These are phyloP conservation scores for Aspergillus uvarum DNA, from an alignment of 2,329 filamentous ascomycete species.

Conservation along the genomic window DNA sequence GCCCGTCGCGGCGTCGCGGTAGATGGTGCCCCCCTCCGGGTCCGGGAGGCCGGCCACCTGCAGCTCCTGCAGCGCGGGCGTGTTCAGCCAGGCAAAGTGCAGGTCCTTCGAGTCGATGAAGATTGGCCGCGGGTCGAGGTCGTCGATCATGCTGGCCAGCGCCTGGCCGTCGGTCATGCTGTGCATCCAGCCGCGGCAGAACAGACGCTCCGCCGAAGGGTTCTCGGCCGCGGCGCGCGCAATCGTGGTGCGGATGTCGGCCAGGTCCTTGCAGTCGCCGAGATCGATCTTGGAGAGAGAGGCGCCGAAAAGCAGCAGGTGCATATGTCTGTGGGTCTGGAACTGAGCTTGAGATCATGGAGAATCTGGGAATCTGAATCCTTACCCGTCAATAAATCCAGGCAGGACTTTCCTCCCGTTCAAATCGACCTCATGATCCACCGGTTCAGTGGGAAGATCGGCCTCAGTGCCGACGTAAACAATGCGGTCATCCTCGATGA, in stretches of 20 bases:
- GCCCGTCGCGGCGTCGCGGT: slow-evolving; percentile 34
- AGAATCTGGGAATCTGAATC: not conserved
- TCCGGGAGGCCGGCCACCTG: slow-evolving; percentile 40
- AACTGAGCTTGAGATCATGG: slow-evolving; percentile 21
- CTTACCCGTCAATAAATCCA: slow-evolving; percentile 51
- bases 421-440: slow-evolving; percentile 33
- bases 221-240: too few relatives aligned
- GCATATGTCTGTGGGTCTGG: slow-evolving; percentile 19
- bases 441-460: slow-evolving; percentile 19
- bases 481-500: slow-evolving; percentile 43
- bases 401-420: slow-evolving; percentile 42
- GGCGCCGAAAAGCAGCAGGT: slow-evolving; percentile 49
- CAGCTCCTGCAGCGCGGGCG: slow-evolving; percentile 48
- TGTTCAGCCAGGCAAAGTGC: slow-evolving; percentile 53
- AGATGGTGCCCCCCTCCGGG: slow-evolving; percentile 48
- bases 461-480: slow-evolving; percentile 39
- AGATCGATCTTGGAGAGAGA: slow-evolving; percentile 44
- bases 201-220: too few relatives aligned
- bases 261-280: too few relatives aligned
- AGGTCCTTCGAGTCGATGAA: too few relatives aligned
- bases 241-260: too few relatives aligned
- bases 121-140: too few relatives aligned
- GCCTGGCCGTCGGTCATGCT: too few relatives aligned
- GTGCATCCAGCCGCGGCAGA: too few relatives aligned
- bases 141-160: too few relatives aligned